Conservation (phyloP, 352 stramenopile species). For the Globisporangium iwayamae region DNA sequence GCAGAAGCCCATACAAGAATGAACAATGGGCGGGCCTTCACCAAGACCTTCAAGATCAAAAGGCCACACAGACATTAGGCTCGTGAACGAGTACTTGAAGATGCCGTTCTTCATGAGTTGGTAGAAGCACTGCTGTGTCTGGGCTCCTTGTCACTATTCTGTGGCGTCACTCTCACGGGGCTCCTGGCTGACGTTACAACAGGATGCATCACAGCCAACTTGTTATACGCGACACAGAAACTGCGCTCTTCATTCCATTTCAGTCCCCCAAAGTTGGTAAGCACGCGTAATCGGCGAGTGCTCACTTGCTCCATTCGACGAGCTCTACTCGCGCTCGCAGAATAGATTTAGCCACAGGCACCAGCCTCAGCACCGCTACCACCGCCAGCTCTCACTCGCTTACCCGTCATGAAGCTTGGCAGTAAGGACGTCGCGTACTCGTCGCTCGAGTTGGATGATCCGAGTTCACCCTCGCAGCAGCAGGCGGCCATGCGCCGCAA, state of each 20-base stretch:
- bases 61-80: no score
- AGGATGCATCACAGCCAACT: not conserved
- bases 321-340: not conserved
- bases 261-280: constrained; percentile 4
- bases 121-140: no score
- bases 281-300: not conserved
- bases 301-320: not conserved
- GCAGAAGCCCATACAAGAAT: no score
- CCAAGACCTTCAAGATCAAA: no score
- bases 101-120: no score
- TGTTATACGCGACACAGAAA: not conserved
- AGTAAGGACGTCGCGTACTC: constrained; percentile 76
- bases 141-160: no score
- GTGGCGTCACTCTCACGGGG: no score
- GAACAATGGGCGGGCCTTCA: no score
- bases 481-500: constrained; percentile 25
- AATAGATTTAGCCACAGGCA: not conserved
- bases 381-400: not conserved
- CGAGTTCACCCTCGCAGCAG: constrained; percentile 20
- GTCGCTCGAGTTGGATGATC: constrained; percentile 72
- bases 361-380: not conserved
- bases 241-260: not conserved
- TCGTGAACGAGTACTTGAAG: no score
- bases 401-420: constrained; percentile 49
- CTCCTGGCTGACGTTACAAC: no score